phyloP scores from a whole-genome alignment of 2,329 filamentous ascomycete species.

The Septoria linicola region DNA sequence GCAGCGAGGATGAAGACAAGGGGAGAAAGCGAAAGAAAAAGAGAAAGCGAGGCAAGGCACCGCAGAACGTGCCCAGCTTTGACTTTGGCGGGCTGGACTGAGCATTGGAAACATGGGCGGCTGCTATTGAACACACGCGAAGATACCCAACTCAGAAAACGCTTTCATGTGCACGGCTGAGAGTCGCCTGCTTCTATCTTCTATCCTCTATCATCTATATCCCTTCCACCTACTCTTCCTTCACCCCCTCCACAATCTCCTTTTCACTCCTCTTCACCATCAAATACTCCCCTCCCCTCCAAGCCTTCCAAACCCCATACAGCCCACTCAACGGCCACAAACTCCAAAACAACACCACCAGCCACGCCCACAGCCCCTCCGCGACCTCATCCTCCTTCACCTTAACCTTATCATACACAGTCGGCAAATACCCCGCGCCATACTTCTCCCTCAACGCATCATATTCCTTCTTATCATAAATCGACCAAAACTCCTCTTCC shows the following conservation, averaged over 20 bases:
- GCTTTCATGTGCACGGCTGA: not conserved
- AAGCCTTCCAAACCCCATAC: constrained; percentile 26
- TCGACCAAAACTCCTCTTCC: constrained; percentile 67
- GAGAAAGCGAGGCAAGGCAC: constrained; percentile 41
- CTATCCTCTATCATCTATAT: not conserved
- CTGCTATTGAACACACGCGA: too few relatives aligned
- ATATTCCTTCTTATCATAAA: constrained; percentile 63
- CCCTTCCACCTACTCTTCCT: not conserved
- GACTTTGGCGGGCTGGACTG: constrained; percentile 37
- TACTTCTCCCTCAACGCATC: constrained; percentile 63
- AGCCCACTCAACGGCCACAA: constrained; percentile 26
- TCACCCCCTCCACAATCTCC: not conserved
- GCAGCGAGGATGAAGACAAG: constrained; percentile 47
- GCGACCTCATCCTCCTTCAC: constrained; percentile 39
- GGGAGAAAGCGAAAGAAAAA: constrained; percentile 45
- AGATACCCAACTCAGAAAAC: constrained; percentile 13
- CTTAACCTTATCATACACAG: constrained; percentile 69
- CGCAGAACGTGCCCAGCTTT: constrained; percentile 25
- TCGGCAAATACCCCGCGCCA: constrained; percentile 60
- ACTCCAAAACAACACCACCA: constrained; percentile 18
- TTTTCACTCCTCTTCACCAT: constrained; percentile 20
- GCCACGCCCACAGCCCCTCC: constrained; percentile 17
- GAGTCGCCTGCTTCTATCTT: not conserved
- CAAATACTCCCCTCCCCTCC: constrained; percentile 24
- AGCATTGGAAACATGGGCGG: constrained; percentile 3